A percentile compares a stretch with the other conserved stretches of the same genome.
phyloP scores from a whole-genome alignment of 139 green algal genomes.

The Dunaliella primolecta region DNA sequence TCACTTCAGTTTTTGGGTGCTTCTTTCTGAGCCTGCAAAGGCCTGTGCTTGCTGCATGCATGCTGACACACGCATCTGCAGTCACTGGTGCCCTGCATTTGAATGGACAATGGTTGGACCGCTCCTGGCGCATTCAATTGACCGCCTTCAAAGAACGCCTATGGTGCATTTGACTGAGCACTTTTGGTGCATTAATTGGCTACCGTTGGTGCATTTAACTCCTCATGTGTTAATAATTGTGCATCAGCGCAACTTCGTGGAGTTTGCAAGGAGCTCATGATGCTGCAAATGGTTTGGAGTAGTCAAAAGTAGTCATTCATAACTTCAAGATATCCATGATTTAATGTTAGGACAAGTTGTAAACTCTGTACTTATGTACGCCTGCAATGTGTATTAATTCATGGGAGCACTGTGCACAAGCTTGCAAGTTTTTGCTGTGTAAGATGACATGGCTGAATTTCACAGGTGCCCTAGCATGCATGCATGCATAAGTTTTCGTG shows the following conservation, averaged over 20 bases:
- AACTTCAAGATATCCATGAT: neutral
- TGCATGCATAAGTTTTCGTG: neutral
- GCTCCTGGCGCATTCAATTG: neutral
- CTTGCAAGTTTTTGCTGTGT: no score
- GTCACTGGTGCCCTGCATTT: no score
- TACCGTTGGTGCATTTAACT: no score
- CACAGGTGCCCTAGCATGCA: neutral
- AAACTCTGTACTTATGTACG: neutral
- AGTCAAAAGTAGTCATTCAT: neutral
- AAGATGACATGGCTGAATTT: neutral
- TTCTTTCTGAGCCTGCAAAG: no score
- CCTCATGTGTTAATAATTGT: no score
- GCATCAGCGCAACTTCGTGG: no score
- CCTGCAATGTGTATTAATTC: neutral
- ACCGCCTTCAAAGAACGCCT: neutral
- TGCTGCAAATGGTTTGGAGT: neutral
- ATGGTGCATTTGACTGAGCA: neutral
- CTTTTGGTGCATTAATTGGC: no score
- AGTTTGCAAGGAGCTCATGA: neutral
- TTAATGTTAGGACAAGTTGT: neutral
- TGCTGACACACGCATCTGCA: no score
- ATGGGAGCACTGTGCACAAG: neutral
- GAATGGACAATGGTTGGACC: no score
- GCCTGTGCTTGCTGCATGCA: no score
- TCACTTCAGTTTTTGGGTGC: no score